Conservation (phyloP, 2,329 filamentous ascomycete genomes). For the Calonectria naviculata region DNA sequence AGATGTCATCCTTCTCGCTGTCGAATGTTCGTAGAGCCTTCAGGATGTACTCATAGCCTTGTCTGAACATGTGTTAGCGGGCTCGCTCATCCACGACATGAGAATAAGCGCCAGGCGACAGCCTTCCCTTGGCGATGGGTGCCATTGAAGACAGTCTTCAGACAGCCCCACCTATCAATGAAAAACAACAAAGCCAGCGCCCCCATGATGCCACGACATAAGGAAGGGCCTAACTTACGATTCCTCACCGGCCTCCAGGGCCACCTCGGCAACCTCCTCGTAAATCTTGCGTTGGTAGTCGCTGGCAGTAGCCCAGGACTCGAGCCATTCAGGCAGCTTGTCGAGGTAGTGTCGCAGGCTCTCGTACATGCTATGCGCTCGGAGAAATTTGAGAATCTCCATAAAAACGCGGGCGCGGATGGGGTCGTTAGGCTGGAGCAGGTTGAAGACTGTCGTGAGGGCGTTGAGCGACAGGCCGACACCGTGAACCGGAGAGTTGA, state of each 20-base stretch:
- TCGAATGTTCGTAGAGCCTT: conserved; percentile 72
- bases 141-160: background rate
- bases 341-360: conserved; percentile 85
- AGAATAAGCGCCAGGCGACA: background rate
- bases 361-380: conserved; percentile 81
- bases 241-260: conserved; percentile 80
- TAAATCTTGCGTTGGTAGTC: conserved; percentile 89
- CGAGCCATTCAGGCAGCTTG: conserved; percentile 84
- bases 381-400: conserved; percentile 87
- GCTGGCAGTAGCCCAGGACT: conserved; percentile 83
- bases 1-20: conserved; percentile 63
- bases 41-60: conserved; percentile 75
- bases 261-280: conserved; percentile 83
- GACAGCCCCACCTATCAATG: background rate
- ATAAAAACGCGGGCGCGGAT: conserved; percentile 92
- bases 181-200: background rate
- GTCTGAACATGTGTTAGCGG: conserved; percentile 49
- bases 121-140: background rate
- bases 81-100: conserved; percentile 2
- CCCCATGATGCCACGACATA: background rate
- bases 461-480: conserved; percentile 88
- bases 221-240: conserved; percentile 65
- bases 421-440: conserved; percentile 79
- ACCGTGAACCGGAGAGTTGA: conserved; percentile 87
- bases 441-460: conserved; percentile 97